A percentile compares a stretch with the other conserved stretches of the same genome.
Conservation (phyloP, 768 basidiomycete genomes). For the Suillus americanus region DNA sequence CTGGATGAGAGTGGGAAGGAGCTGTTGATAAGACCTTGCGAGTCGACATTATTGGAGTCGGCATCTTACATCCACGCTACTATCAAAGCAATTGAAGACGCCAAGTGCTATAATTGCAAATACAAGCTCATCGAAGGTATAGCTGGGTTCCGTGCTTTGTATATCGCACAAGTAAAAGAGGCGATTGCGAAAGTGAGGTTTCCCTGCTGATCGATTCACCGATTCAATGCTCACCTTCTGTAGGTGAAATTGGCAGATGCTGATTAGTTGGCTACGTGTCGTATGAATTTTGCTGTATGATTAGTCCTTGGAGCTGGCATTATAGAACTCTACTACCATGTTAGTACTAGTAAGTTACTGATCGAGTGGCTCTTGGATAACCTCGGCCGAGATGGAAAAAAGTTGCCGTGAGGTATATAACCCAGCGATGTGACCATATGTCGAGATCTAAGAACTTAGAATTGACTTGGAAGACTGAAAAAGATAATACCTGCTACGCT, state of each 20-base stretch:
- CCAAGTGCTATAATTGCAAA: background rate
- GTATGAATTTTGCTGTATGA: no score
- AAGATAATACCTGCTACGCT: no score
- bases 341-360: no score
- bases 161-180: background rate
- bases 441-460: no score
- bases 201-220: background rate
- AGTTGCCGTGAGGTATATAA: no score
- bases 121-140: background rate
- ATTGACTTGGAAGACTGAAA: no score
- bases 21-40: background rate
- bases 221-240: slow-evolving; percentile 6
- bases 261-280: no score
- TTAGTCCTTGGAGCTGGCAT: no score
- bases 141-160: background rate
- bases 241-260: background rate
- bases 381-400: no score
- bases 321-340: no score
- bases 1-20: background rate
- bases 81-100: background rate
- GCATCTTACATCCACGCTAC: background rate
- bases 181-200: background rate
- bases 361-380: no score
- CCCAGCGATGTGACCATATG: no score
- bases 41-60: background rate